These are phyloP conservation scores for Tricholoma flavovirens DNA, from an alignment of 768 basidiomycete species.

Conservation along the genomic window DNA sequence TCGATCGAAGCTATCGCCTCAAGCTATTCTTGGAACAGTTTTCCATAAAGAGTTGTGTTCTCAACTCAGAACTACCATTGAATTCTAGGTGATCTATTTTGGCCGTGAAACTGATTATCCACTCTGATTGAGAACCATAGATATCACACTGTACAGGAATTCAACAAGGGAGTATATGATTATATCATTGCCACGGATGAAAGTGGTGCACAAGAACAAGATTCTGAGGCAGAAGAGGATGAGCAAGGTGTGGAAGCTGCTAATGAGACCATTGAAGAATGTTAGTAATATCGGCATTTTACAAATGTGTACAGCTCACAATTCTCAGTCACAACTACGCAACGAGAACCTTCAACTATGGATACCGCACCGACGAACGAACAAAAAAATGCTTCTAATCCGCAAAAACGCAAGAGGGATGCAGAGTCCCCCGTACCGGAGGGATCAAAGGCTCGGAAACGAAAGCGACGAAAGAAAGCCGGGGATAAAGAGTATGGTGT, in stretches of 20 bases:
- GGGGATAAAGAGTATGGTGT: conserved; percentile 85
- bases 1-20: conserved; percentile 89
- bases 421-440: conserved; percentile 30
- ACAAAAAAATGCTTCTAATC: conserved; percentile 13
- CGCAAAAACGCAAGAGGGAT: conserved; percentile 57
- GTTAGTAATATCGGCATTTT: conserved; percentile 15
- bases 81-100: conserved; percentile 65
- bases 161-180: conserved; percentile 97
- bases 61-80: conserved; percentile 92
- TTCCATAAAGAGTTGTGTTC: conserved; percentile 90
- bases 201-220: conserved; percentile 48
- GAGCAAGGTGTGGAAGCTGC: conserved; percentile 33
- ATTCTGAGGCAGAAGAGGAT: conserved; percentile 42
- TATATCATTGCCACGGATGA: conserved; percentile 99
- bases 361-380: conserved; percentile 9
- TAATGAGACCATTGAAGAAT: conserved; percentile 33
- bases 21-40: conserved; percentile 99
- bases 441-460: conserved; percentile 41
- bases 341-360: conserved; percentile 32
- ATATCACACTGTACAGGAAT: conserved; percentile 97
- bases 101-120: background rate
- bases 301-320: background rate
- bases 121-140: conserved; percentile 29
- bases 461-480: conserved; percentile 38
- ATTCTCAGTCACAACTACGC: conserved; percentile 47